A percentile compares a stretch with the other conserved stretches of the same genome.
Evolutionary conservation across 2,329 filamentous ascomycete species (phyloP).

Genomic region (Lachnellula subtilissima): DNA sequence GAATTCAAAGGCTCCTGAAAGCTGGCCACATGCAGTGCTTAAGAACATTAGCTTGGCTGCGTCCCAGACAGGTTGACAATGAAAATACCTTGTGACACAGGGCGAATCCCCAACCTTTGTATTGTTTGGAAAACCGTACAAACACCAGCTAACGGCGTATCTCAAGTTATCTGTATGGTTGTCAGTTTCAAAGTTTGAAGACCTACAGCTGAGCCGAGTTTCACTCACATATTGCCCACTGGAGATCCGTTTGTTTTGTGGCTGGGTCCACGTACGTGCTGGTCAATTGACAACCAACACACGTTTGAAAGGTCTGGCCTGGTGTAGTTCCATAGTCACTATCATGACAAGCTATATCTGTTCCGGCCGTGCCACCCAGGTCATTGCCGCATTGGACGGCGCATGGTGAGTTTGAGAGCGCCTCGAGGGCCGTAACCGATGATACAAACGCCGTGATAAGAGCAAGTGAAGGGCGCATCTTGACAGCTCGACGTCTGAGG

Average conservation of each 20-base stretch:
- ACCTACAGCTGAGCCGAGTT: not conserved
- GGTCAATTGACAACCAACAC: conserved; percentile 27
- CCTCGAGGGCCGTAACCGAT: conserved; percentile 18
- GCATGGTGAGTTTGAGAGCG: conserved; percentile 24
- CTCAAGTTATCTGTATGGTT: conserved; percentile 49
- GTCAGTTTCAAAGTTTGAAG: not conserved
- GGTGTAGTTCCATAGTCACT: conserved; percentile 9
- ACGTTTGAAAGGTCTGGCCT: conserved; percentile 21
- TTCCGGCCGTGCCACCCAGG: conserved; percentile 18
- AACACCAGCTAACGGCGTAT: conserved; percentile 50
- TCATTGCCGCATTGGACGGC: conserved; percentile 28
- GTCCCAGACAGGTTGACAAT: not conserved
- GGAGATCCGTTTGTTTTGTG: conserved; percentile 46
- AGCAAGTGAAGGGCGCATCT: conserved; percentile 24
- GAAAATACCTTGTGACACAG: conserved; percentile 46
- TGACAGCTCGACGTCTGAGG: conserved; percentile 2
- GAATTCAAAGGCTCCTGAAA: conserved; percentile 44
- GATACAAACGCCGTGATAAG: conserved; percentile 18
- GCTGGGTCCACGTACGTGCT: conserved; percentile 42
- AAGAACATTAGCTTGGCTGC: conserved; percentile 4
- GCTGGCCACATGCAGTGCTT: conserved; percentile 47
- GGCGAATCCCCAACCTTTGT: conserved; percentile 37
- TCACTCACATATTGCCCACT: conserved; percentile 51
- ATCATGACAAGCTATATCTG: conserved; percentile 26
- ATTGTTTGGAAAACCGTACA: conserved; percentile 47